Conservation (phyloP, 179 eudicot genomes). For the Heliamphora pulchella region DNA sequence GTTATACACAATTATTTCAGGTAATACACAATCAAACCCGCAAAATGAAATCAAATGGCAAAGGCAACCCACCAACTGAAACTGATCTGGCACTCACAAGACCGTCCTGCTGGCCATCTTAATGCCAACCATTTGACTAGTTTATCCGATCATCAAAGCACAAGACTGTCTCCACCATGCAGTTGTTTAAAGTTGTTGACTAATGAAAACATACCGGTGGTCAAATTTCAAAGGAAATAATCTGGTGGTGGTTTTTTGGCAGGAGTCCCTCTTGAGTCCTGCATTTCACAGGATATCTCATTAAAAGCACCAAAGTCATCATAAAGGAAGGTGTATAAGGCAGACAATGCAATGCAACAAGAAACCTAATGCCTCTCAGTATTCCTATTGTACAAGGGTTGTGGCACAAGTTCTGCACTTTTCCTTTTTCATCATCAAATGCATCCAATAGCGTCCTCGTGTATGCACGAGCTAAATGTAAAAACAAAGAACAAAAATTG, state of each 20-base stretch:
- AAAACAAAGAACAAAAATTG: no score
- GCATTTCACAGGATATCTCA: slow-evolving; percentile 23
- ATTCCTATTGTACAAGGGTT: background rate
- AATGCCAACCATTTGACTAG: background rate
- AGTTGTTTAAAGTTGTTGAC: background rate
- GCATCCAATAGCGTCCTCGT: no score
- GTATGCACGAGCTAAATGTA: no score
- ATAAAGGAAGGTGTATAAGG: background rate
- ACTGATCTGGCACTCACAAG: slow-evolving; percentile 6
- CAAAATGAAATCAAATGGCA: background rate
- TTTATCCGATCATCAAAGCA: background rate
- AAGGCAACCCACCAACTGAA: background rate
- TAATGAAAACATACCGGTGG: background rate
- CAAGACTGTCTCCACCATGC: background rate
- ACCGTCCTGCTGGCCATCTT: background rate
- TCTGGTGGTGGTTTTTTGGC: slow-evolving; percentile 85
- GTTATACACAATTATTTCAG: background rate
- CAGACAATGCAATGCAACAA: background rate
- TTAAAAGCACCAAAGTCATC: background rate
- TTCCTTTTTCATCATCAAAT: background rate
- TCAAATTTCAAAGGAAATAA: slow-evolving; percentile 60
- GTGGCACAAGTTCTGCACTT: background rate
- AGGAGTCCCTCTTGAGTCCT: slow-evolving; percentile 95
- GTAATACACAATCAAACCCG: background rate
- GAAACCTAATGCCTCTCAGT: background rate